Evolutionary conservation across 2,329 filamentous ascomycete species (phyloP), one percentile per base, ranked within the genome.

Genomic region (Stachybotrys chartarum): DNA sequence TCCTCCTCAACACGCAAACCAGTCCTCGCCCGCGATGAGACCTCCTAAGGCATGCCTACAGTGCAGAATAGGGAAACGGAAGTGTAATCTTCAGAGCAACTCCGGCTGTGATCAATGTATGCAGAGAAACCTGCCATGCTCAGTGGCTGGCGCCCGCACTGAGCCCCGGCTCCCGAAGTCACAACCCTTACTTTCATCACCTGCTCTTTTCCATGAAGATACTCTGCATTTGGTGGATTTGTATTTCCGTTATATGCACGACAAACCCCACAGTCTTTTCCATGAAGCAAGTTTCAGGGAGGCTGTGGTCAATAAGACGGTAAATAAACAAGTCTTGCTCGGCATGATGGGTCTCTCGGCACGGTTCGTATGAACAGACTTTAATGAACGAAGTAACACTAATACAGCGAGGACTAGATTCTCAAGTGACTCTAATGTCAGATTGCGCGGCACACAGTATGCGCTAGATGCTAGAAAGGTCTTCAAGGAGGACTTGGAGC

Each of bases 401-500:
- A 47, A 47, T 47, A 2, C 7, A n/a, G 2, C 18, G 45, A 32
- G 12, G 0, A 14, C 2, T 1, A 57, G 62, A 6, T 64, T 64
- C 30, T 54, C 62, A 0, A 47, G 55, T 2, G 46, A 56, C 0
- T 53, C 61, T 24, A 55, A 53, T 0, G 32, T 63, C 16, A 60
- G 59, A 1, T 52, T 60, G 12, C 62, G 57, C 1, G 62, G 62
- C 5, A 16, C 58, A 0, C 44, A 57, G n/a, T 64, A 64, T 48
- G 59, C 58, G 1, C 52, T 48, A 4, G 54, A 59, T 51, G 62
- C 50, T 7, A 60, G 56, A 3, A 51, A 54, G n/a, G 54, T 62
- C n/a, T 17, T 71, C 1, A 68, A 70, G 18, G 57, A 61, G 1
- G 62, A 69, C 14, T 53, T 72, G 1, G 69, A 70, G 48, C 56